phyloP scores from a whole-genome alignment of 2,329 filamentous ascomycete genomes.

The Penicillium decumbens region DNA sequence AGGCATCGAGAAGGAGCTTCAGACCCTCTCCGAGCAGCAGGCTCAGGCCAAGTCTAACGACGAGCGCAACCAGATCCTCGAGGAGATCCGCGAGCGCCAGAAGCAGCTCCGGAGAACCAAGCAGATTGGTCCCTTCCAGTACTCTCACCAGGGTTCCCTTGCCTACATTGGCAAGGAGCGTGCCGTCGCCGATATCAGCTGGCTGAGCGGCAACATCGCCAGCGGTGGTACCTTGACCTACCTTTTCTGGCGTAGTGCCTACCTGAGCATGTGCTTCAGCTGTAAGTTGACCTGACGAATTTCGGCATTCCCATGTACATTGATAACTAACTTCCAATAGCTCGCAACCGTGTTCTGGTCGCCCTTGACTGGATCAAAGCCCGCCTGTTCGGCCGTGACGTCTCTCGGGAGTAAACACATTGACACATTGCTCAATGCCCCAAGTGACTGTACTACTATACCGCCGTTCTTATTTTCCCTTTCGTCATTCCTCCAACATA shows the following conservation, averaged over 20 bases:
- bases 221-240: slow-evolving; percentile 91
- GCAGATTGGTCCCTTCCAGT: slow-evolving; percentile 95
- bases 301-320: slow-evolving; percentile 2
- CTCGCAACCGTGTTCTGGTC: slow-evolving; percentile 90
- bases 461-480: slow-evolving; percentile 2
- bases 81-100: slow-evolving; percentile 81
- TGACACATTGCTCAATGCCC: not conserved
- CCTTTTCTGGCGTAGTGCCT: slow-evolving; percentile 96
- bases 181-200: slow-evolving; percentile 94
- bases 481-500: slow-evolving; percentile 8
- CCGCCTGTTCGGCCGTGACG: slow-evolving; percentile 92
- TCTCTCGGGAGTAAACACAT: slow-evolving; percentile 49
- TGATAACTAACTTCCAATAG: slow-evolving; percentile 42
- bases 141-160: slow-evolving; percentile 93
- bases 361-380: slow-evolving; percentile 95
- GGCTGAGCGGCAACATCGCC: slow-evolving; percentile 95
- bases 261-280: slow-evolving; percentile 99
- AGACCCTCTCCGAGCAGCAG: slow-evolving; percentile 60
- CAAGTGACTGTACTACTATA: slow-evolving; percentile 14
- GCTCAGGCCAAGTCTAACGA: slow-evolving; percentile 64
- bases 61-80: slow-evolving; percentile 54
- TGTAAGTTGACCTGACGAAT: slow-evolving; percentile 59
- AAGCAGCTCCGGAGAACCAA: slow-evolving; percentile 83
- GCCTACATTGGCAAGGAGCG: slow-evolving; percentile 98
- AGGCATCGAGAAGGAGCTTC: slow-evolving; percentile 69